Evolutionary conservation across 352 stramenopile genomes (phyloP), one percentile per base, ranked within the genome.

Genomic region (Pythium sp.): DNA sequence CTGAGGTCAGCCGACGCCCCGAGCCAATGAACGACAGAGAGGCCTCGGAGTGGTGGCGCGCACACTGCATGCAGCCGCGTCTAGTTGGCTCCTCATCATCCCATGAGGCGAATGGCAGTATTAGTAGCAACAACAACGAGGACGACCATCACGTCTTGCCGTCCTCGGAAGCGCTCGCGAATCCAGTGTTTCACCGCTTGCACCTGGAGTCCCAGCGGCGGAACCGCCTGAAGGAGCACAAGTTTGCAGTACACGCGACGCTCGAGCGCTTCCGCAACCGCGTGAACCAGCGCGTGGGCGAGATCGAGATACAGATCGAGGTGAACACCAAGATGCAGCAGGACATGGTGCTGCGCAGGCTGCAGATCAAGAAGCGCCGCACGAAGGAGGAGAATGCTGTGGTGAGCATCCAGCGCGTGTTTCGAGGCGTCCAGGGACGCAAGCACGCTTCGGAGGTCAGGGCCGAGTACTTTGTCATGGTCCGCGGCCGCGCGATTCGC

Each of bases 391-490:
- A 89, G 49, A 46, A 65, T 26, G 74, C 84, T 9, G 69, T 73
- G 0, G 72, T 74, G 28, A 72, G 54, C 6, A 89, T 94, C 61
- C 84, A 94, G 62, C 75, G 83, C 11, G 67, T 78, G 57, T 74
- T 76, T 11, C 75, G 84, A 46, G 86, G 83, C 9, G 72, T 73
- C 43, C 67, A 72, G 53, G 81, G 83, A 4, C 72, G 84, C 7
- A 65, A 72, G 12, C 26, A 58, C 56, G 86, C 84, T 20, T 38
- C 76, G 28, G 79, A 92, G 43, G 70, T 80, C 11, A 72, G 75
- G 28, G 82, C 79, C 22, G 74, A 88, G 61, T 90, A 81, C 51
- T 92, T 92, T 61, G 81, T 92, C 11, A 79, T 87, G 77, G 82
- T 92, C 9, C 81, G 80, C 59, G 86, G 84, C 6, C 79, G 82